Conservation (phyloP, 768 basidiomycete genomes). For the Dioszegia crocea region DNA sequence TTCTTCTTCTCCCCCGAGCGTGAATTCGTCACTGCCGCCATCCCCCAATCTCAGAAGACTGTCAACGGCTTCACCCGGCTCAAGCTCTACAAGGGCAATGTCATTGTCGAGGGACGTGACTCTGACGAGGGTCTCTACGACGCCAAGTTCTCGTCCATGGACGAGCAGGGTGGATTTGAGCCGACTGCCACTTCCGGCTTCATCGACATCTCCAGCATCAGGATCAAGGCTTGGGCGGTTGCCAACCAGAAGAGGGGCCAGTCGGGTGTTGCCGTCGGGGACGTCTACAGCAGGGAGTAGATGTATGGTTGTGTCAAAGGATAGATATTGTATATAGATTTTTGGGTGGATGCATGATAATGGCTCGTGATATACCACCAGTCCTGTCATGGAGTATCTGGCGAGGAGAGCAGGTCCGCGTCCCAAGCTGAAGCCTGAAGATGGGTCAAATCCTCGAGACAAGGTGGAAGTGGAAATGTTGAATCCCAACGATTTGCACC, state of each 20-base stretch:
- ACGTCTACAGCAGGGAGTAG: conserved; percentile 60
- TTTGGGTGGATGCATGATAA: background rate
- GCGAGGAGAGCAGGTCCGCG: too few relatives aligned
- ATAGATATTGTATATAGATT: conserved; percentile 5
- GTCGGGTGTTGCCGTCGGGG: conserved; percentile 67
- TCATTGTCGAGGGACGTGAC: conserved; percentile 83
- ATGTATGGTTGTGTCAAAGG: background rate
- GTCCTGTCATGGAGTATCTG: too few relatives aligned
- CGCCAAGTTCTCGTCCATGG: conserved; percentile 93
- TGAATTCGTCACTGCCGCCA: conserved; percentile 84
- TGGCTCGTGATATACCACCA: too few relatives aligned
- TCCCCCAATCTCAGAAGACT: conserved; percentile 90
- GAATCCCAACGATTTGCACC: too few relatives aligned
- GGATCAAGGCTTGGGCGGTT: conserved; percentile 82
- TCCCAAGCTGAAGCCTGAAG: too few relatives aligned
- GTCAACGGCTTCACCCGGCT: conserved; percentile 90
- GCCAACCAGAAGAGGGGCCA: conserved; percentile 63
- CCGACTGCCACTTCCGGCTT: conserved; percentile 92
- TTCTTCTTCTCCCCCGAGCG: conserved; percentile 99
- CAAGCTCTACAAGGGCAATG: conserved; percentile 94
- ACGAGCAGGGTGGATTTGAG: conserved; percentile 96
- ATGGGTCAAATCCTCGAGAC: too few relatives aligned
- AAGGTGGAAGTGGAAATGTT: too few relatives aligned
- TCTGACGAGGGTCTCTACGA: conserved; percentile 91
- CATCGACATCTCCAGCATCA: conserved; percentile 94